Evolutionary conservation across 495 filamentous ascomycete genomes (phyloP).

Genomic region (Annulohypoxylon moriforme): DNA sequence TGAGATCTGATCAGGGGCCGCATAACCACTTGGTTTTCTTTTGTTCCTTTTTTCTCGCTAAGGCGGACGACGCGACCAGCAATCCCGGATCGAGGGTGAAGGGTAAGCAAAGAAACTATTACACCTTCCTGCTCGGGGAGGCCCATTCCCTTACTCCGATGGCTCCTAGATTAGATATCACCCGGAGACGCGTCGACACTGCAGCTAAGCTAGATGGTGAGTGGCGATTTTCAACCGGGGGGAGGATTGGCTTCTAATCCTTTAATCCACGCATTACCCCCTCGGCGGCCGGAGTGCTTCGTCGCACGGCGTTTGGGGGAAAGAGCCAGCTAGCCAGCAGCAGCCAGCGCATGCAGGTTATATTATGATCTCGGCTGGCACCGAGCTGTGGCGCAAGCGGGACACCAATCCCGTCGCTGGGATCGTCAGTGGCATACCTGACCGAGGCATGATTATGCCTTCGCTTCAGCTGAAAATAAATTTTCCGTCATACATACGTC

Average conservation of each 20-base stretch:
- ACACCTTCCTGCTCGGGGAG: slow-evolving; percentile 7
- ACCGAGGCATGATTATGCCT: slow-evolving; percentile 16
- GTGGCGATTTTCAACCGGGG: not conserved
- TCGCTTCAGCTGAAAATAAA: not conserved
- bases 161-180: not conserved
- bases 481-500: not conserved
- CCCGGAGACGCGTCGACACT: slow-evolving; percentile 8
- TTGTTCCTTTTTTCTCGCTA: not conserved
- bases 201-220: slow-evolving; percentile 1
- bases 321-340: slow-evolving; percentile 2
- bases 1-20: slow-evolving; percentile 9
- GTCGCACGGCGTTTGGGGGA: slow-evolving; percentile 26
- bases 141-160: not conserved
- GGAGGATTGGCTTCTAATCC: not conserved
- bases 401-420: slow-evolving; percentile 17
- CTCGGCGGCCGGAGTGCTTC: slow-evolving; percentile 16
- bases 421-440: not conserved
- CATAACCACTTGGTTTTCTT: not conserved
- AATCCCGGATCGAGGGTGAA: slow-evolving; percentile 4
- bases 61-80: not conserved
- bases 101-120: not conserved
- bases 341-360: slow-evolving; percentile 14
- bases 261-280: slow-evolving; percentile 7
- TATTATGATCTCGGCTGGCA: slow-evolving; percentile 35
- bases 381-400: slow-evolving; percentile 27